Evolutionary conservation across 306 rosid species (phyloP).

Genomic region (Cucumis cinereus): DNA sequence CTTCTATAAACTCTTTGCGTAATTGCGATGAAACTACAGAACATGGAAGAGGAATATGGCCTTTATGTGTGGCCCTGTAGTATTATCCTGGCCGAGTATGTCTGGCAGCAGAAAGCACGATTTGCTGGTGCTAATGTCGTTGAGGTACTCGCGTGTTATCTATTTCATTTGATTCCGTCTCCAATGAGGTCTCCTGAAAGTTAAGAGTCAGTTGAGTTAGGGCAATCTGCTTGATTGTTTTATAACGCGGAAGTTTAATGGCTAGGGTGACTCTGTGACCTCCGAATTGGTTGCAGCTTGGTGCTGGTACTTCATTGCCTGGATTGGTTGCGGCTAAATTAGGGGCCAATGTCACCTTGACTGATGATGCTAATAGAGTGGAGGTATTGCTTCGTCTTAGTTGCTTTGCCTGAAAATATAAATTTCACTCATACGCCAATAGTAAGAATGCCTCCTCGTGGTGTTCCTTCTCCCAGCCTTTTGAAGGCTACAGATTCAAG

Average conservation of each 20-base stretch:
- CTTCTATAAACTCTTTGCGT: not conserved
- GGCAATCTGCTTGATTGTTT: not conserved
- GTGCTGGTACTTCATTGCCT: conserved; percentile 79
- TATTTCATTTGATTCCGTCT: not conserved
- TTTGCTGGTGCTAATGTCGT: conserved; percentile 47
- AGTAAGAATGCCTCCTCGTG: too few species aligned
- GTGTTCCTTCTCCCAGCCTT: too few species aligned
- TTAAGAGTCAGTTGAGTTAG: not conserved
- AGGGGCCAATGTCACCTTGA: conserved; percentile 62
- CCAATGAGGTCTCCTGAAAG: not conserved
- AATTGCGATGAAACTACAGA: conserved; percentile 21
- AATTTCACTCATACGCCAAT: not conserved
- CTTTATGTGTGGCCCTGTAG: conserved; percentile 88
- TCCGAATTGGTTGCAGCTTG: conserved; percentile 34
- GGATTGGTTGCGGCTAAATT: conserved; percentile 73
- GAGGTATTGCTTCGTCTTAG: conserved; percentile 32
- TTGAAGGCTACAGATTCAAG: too few species aligned
- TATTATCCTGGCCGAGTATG: conserved; percentile 62
- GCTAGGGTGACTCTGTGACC: not conserved
- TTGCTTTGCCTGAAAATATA: not conserved
- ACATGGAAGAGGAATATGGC: conserved; percentile 73
- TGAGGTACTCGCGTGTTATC: conserved; percentile 28
- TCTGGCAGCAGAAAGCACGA: conserved; percentile 64
- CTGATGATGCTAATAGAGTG: conserved; percentile 37
- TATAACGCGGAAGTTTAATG: not conserved